A percentile compares a stretch with the other conserved stretches of the same genome.
phyloP scores from a whole-genome alignment of 2,329 filamentous ascomycete genomes.

The Botrytis byssoidea region DNA sequence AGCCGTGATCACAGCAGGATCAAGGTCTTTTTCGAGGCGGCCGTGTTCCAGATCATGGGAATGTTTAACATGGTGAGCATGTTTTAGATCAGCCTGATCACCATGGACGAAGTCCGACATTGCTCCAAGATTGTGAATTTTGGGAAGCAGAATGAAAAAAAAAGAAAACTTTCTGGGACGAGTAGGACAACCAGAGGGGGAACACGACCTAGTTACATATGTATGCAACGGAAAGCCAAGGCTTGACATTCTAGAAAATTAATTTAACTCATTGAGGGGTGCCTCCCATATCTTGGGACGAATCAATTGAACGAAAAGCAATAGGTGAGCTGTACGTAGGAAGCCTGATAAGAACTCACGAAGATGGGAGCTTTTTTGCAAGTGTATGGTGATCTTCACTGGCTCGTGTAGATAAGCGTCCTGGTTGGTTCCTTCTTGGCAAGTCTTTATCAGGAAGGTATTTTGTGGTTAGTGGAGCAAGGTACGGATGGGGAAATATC shows the following conservation, averaged over 20 bases:
- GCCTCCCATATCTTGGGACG: background rate
- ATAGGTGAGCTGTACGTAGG: conserved; percentile 13
- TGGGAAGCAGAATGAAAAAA: background rate
- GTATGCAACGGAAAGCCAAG: conserved; percentile 19
- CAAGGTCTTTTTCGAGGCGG: conserved; percentile 24
- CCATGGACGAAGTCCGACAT: conserved; percentile 34
- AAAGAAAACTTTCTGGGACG: conserved; percentile 7
- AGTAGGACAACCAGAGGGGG: conserved; percentile 14
- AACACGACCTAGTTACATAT: conserved; percentile 18
- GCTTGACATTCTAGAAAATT: conserved; percentile 17
- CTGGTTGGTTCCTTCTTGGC: conserved; percentile 18
- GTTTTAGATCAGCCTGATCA: conserved; percentile 31
- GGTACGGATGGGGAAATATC: conserved; percentile 2
- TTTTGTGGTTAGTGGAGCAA: conserved; percentile 10
- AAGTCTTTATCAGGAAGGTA: conserved; percentile 20
- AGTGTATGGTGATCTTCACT: conserved; percentile 5
- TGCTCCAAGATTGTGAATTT: conserved; percentile 3
- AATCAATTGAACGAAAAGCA: conserved; percentile 5
- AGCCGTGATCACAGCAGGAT: conserved; percentile 12
- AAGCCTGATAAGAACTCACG: conserved; percentile 18
- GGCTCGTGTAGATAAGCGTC: conserved; percentile 19
- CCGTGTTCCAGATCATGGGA: conserved; percentile 32
- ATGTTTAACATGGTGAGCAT: conserved; percentile 28
- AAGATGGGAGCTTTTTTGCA: background rate
- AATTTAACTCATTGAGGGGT: background rate